Base-by-base conservation (phyloP, 805 yeast species). In the Babjeviella inositovora region DNA sequence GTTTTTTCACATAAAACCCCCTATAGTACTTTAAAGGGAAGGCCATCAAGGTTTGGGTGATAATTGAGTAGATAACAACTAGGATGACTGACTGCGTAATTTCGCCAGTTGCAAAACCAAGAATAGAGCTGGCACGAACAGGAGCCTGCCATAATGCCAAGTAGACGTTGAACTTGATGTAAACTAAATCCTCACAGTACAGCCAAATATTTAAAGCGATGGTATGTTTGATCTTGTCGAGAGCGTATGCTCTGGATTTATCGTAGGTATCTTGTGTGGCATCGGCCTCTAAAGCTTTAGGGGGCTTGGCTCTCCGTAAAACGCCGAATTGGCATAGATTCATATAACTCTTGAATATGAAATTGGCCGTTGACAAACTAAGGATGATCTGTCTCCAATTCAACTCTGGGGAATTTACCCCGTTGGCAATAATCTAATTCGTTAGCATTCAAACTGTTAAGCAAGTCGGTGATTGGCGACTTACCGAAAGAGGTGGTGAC, bases 1-100 rank as follows among this genome's bases (percentile, higher is more conserved):
- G n/a, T 45, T 87, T 93, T 50, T 90, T 98, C 35, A 90, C 58
- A 9, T 84, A 85, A 53, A 90, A 90, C 36, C 76, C 74, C 28
- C 64, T 54, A 49, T 84, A 85, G 44, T 76, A 71, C 7, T 70
- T 57, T 11, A 72, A 41, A 4, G 98, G 98, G 25, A 77, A 43
- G 3, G 66, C 56, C 15, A 70, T 28, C 3, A 81, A 23, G 3
- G 73, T 53, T 6, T 72, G 54, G 21, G 71, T n/a, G n/a, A n/a
- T 29, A 13, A 56, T 25, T 15, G 69, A 52, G 37, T 68, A 53
- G 13, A 58, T 55, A 20, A 67, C 51, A 34, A 70, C 47, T 39
- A 80, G 72, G 30, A 70, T 62, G 26, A 84, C 50, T 18, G 92
- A 72, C 34, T 77, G 87, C 10, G 80, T 62, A 38, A 79, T 67